Percentiles rank a stretch among this genome's conserved stretches.
These are phyloP conservation scores for Lecanicillium sp. DNA, from an alignment of 2,329 filamentous ascomycete genomes.

Conservation along the genomic window DNA sequence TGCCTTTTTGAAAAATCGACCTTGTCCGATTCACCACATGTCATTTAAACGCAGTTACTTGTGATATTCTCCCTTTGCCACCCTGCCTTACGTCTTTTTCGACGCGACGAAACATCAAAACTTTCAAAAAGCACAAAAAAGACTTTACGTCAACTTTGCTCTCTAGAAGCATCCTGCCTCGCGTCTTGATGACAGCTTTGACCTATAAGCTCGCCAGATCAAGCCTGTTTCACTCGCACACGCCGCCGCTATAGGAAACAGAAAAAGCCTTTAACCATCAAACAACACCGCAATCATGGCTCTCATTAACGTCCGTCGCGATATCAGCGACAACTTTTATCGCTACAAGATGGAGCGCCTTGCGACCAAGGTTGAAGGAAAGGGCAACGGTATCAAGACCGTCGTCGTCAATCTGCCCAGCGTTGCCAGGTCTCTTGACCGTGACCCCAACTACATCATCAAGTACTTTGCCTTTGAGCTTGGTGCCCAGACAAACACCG, in stretches of 20 bases:
- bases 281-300: conserved; percentile 65
- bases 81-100: neutral
- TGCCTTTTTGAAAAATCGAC: conserved; percentile 40
- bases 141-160: neutral
- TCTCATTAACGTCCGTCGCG: conserved; percentile 96
- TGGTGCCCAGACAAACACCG: conserved; percentile 96
- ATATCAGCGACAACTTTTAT: conserved; percentile 98
- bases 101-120: neutral
- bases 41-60: conserved; percentile 45
- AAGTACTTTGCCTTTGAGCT: conserved; percentile 99
- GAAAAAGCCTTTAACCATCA: conserved; percentile 5
- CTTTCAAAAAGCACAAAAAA: conserved; percentile 1
- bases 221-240: conserved; percentile 3
- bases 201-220: conserved; percentile 4
- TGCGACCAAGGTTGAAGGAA: conserved; percentile 99
- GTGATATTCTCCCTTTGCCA: conserved; percentile 34
- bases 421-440: conserved; percentile 84
- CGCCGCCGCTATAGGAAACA: neutral
- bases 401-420: conserved; percentile 96
- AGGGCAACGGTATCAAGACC: conserved; percentile 98
- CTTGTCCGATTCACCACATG: conserved; percentile 44
- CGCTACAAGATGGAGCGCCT: conserved; percentile 99
- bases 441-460: conserved; percentile 91
- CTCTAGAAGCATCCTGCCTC: neutral
- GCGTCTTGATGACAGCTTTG: conserved; percentile 7